Evolutionary conservation across 2,329 filamentous ascomycete species (phyloP), one percentile per base, ranked within the genome.

Genomic region (Phaeosphaeriaceae sp.): DNA sequence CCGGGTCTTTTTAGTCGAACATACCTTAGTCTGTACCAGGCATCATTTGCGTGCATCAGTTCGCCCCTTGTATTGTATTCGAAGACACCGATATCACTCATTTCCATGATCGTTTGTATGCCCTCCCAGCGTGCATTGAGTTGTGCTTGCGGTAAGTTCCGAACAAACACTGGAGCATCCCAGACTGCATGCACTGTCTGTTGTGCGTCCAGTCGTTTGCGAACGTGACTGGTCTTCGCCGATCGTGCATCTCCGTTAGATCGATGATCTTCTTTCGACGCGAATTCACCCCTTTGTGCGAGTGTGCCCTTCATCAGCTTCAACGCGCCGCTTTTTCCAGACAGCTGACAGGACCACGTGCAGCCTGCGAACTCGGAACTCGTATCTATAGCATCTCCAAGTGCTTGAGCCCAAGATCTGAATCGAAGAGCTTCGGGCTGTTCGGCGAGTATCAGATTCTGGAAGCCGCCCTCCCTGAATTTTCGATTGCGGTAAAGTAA

Each of bases 41-140:
- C 69, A 15, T 74, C 62, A 25, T 74, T 75, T 19, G 70, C 73
- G 47, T 73, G 67, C 5, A 72, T 54, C 1, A 75, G 42, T 20
- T 62, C 66, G 10, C 72, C 73, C 27, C 59, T 51, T 20, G 63
- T 52, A 11, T 67, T 62, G 41, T 71, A 74, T 45, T 75, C 73
- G 24, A 75, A 75, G 1, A 73, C 69, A 7, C 73, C 72, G n/a
- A 75, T 70, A 52, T 75, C 73, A 31, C 62, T 71, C 73, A 74
- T 74, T 31, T 74, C 72, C 71, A 75, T 73, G 71, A 74, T 75
- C 0, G 62, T 69, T 40, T 71, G 68, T 13, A 75, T 51, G 7
- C 65, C 65, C 48, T 71, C 67, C 69, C 67, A 72, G 15, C 66
- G 62, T 2, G 67, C 68, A 19, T 50, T 55, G 6, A 71, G 53